phyloP scores from a whole-genome alignment of 495 filamentous ascomycete genomes.

The Lophiotrema nucula region DNA sequence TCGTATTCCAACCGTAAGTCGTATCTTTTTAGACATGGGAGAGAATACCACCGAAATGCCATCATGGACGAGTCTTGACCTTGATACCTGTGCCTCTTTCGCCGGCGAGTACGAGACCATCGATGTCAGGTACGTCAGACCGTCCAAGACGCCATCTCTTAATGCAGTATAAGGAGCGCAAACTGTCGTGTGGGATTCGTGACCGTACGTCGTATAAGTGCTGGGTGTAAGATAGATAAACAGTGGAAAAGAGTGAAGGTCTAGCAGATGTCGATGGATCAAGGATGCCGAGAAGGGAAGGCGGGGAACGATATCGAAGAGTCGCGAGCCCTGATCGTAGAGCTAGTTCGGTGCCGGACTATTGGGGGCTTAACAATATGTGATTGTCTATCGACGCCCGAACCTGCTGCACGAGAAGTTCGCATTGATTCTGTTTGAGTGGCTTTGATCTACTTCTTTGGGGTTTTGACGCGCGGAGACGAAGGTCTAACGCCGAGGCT shows the following conservation, averaged over 20 bases:
- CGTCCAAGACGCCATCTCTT: conserved; percentile 12
- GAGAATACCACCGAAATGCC: conserved; percentile 7
- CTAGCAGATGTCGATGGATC: conserved; percentile 13
- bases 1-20: conserved; percentile 8
- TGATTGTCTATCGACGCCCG: conserved; percentile 78
- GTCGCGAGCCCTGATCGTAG: conserved; percentile 8
- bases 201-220: conserved; percentile 8
- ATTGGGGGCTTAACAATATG: conserved; percentile 32
- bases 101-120: conserved; percentile 32
- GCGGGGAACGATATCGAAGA: conserved; percentile 31
- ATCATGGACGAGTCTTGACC: conserved; percentile 1
- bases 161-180: conserved; percentile 5
- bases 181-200: conserved; percentile 10
- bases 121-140: conserved; percentile 15
- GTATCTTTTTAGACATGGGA: background rate
- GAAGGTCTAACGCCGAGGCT: conserved; percentile 81
- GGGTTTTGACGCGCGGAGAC: conserved; percentile 89
- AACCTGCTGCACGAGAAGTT: conserved; percentile 90
- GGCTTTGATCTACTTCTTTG: conserved; percentile 63
- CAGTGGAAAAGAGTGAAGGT: conserved; percentile 10
- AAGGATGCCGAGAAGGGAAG: conserved; percentile 28
- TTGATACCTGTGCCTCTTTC: conserved; percentile 23
- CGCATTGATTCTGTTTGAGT: conserved; percentile 53
- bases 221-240: background rate
- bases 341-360: conserved; percentile 17